Conservation (phyloP, 306 rosid species). For the Potentilla sterilis region DNA sequence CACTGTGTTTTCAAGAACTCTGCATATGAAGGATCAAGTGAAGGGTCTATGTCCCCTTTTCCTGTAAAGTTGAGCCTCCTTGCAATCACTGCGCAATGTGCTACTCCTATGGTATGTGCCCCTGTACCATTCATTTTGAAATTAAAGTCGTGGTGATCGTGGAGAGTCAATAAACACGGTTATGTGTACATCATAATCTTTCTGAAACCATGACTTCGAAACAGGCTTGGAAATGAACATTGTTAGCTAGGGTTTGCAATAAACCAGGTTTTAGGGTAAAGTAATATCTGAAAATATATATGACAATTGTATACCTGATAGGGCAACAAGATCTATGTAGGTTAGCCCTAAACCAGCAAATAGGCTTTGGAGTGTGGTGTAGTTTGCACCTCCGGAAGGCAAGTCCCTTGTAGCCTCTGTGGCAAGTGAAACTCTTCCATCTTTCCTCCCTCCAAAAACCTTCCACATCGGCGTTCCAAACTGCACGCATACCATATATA, state of each 20-base stretch:
- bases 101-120: slow-evolving; percentile 42
- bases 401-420: slow-evolving; percentile 34
- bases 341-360: slow-evolving; percentile 27
- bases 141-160: too few species aligned
- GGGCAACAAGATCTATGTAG: slow-evolving; percentile 31
- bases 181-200: too few species aligned
- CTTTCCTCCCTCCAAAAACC: slow-evolving; percentile 41
- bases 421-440: slow-evolving; percentile 32
- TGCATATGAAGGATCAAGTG: slow-evolving; percentile 22
- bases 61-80: slow-evolving; percentile 44
- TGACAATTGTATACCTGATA: slow-evolving; percentile 28
- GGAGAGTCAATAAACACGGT: too few species aligned
- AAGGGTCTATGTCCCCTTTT: slow-evolving; percentile 34
- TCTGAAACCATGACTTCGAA: too few species aligned
- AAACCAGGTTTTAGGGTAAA: background rate
- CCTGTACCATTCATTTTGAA: background rate
- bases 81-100: slow-evolving; percentile 29
- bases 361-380: slow-evolving; percentile 24
- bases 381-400: slow-evolving; percentile 35
- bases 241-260: too few species aligned
- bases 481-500: slow-evolving; percentile 15
- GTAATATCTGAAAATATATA: background rate
- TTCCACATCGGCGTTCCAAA: slow-evolving; percentile 19
- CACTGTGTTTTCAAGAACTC: slow-evolving; percentile 11
- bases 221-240: background rate